Evolutionary conservation across 805 yeast genomes (phyloP).

Genomic region (Soucietia sequanensis): DNA sequence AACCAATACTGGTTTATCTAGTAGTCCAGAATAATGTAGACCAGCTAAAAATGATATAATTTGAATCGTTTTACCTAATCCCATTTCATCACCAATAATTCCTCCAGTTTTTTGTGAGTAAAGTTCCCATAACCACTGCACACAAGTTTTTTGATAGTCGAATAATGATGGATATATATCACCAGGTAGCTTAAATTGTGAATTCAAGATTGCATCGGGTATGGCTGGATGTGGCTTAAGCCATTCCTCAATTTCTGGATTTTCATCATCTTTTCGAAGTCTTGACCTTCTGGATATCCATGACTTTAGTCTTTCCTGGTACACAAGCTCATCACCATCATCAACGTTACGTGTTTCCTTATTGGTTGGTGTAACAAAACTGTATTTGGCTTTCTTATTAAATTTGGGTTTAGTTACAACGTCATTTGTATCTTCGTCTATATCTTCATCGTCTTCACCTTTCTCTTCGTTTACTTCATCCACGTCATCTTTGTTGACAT

Average conservation of each 20-base stretch:
- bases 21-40: constrained; percentile 72
- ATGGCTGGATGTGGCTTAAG: constrained; percentile 70
- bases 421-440: constrained; percentile 6
- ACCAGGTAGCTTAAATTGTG: constrained; percentile 77
- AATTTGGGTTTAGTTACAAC: constrained; percentile 1
- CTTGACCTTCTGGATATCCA: constrained; percentile 60
- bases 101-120: constrained; percentile 90
- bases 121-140: constrained; percentile 97
- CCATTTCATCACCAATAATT: constrained; percentile 98
- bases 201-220: constrained; percentile 73
- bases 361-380: too few relatives aligned
- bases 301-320: constrained; percentile 53
- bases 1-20: constrained; percentile 75
- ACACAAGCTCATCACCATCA: constrained; percentile 76
- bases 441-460: constrained; percentile 5
- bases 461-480: constrained; percentile 2
- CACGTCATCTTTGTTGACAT: constrained; percentile 6
- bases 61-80: constrained; percentile 93
- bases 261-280: constrained; percentile 27
- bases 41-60: constrained; percentile 90
- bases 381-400: too few relatives aligned
- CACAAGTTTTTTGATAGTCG: constrained; percentile 94
- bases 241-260: constrained; percentile 54
- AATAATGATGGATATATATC: constrained; percentile 84
- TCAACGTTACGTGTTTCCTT: constrained; percentile 56